These are phyloP conservation scores for Cicer chorassanicum DNA, from an alignment of 306 rosid genomes.

Conservation along the genomic window DNA sequence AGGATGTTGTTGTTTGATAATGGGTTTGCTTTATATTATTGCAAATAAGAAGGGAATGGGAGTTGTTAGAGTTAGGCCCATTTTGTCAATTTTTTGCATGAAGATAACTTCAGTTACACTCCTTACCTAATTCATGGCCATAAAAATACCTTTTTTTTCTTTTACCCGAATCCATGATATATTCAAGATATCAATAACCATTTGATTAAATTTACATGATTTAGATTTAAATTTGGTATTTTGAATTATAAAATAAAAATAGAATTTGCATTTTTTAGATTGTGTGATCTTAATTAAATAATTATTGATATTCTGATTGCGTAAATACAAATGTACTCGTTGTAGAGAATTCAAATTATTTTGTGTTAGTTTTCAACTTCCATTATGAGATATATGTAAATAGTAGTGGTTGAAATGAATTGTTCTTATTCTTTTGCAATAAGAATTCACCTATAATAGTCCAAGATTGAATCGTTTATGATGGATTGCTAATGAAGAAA, in stretches of 20 bases:
- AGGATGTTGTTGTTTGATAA: conserved; percentile 29
- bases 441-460: conserved; percentile 4
- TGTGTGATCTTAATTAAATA: too few relatives aligned
- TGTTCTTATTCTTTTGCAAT: conserved; percentile 43
- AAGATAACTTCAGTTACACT: conserved; percentile 62
- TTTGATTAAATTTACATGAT: too few relatives aligned
- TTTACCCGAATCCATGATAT: too few relatives aligned
- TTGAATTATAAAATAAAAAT: too few relatives aligned
- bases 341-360: too few relatives aligned
- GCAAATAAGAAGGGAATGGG: conserved; percentile 40
- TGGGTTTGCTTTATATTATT: conserved; percentile 56
- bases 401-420: conserved; percentile 52
- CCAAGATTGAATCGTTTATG: not conserved
- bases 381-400: conserved; percentile 9
- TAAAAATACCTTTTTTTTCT: not conserved
- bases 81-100: conserved; percentile 49
- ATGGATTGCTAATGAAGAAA: conserved; percentile 49
- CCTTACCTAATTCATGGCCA: conserved; percentile 63
- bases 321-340: too few relatives aligned
- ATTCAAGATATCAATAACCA: too few relatives aligned
- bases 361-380: conserved; percentile 20
- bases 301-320: too few relatives aligned
- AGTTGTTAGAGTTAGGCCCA: conserved; percentile 69
- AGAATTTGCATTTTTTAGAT: too few relatives aligned
- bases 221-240: too few relatives aligned